Percentiles rank a stretch among this genome's conserved stretches.
Conservation (phyloP, 169 alveolate genomes). For the Plasmodium ovale region DNA sequence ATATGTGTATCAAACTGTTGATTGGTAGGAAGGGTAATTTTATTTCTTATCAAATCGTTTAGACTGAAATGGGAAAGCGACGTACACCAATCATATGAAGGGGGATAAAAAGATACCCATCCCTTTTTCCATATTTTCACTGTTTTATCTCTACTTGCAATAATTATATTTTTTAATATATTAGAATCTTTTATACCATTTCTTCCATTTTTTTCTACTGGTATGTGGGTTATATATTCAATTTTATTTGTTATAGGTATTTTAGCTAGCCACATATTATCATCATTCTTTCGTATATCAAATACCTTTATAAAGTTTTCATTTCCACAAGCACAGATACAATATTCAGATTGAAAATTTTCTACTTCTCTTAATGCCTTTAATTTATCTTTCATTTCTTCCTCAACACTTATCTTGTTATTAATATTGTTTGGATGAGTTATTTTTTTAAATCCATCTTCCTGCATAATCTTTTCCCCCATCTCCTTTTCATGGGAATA, state of each 20-base stretch:
- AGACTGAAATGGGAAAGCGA: conserved; percentile 37
- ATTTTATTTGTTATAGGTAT: conserved; percentile 58
- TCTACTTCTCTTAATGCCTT: conserved; percentile 31
- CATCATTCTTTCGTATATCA: conserved; percentile 60
- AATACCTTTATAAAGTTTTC: conserved; percentile 66
- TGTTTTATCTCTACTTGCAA: conserved; percentile 64
- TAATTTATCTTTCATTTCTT: conserved; percentile 24
- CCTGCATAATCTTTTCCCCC: too few relatives aligned
- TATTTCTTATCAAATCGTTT: conserved; percentile 30
- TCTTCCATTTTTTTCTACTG: conserved; percentile 31
- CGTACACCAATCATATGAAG: conserved; percentile 65
- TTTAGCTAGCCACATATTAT: conserved; percentile 64
- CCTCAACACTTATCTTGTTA: conserved; percentile 6
- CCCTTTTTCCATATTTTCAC: conserved; percentile 69
- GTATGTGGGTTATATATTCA: conserved; percentile 53
- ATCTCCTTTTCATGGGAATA: not conserved
- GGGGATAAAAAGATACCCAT: conserved; percentile 72
- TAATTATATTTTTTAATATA: conserved; percentile 50
- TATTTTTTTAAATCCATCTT: not conserved
- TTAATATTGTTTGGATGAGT: not conserved
- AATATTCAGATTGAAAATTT: conserved; percentile 43
- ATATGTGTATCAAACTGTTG: conserved; percentile 5
- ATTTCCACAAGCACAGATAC: conserved; percentile 71
- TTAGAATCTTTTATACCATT: conserved; percentile 37
- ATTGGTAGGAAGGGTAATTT: not conserved